Conservation (phyloP, 768 basidiomycete species). For the Tylopilus vinaceipallidus region DNA sequence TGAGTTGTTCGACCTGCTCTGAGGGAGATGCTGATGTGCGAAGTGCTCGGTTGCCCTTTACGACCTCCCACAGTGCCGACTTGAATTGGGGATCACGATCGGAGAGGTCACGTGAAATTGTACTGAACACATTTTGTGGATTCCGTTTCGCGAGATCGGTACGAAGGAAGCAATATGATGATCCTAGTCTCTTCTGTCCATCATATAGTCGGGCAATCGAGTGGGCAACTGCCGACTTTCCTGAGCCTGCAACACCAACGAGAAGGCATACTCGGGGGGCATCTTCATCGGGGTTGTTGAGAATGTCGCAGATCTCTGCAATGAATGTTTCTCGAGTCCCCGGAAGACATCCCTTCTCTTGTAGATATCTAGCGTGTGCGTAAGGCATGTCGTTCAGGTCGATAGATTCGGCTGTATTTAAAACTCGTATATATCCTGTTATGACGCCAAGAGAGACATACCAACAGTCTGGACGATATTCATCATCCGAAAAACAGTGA, state of each 20-base stretch:
- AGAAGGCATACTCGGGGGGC: background rate
- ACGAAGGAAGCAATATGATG: background rate
- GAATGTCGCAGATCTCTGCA: background rate
- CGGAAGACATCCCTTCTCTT: background rate
- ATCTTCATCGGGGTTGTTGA: background rate
- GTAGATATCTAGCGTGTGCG: background rate
- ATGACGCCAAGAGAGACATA: background rate
- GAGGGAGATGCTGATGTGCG: background rate
- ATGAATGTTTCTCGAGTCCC: background rate
- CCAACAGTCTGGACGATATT: background rate
- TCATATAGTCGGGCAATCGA: background rate
- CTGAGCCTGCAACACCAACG: background rate
- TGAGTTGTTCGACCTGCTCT: background rate
- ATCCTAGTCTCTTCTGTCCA: background rate
- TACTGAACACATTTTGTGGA: background rate
- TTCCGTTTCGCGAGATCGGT: background rate
- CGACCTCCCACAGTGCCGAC: background rate
- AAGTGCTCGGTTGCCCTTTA: background rate
- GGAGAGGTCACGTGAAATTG: background rate
- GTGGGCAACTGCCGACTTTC: background rate
- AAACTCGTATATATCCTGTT: background rate
- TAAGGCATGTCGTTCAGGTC: background rate
- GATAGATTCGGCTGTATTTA: background rate
- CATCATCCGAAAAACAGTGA: constrained; percentile 5
- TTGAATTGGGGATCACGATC: background rate